These are phyloP conservation scores for Bjerkandera adusta DNA, from an alignment of 1,284 basidiomycete species.

Conservation along the genomic window DNA sequence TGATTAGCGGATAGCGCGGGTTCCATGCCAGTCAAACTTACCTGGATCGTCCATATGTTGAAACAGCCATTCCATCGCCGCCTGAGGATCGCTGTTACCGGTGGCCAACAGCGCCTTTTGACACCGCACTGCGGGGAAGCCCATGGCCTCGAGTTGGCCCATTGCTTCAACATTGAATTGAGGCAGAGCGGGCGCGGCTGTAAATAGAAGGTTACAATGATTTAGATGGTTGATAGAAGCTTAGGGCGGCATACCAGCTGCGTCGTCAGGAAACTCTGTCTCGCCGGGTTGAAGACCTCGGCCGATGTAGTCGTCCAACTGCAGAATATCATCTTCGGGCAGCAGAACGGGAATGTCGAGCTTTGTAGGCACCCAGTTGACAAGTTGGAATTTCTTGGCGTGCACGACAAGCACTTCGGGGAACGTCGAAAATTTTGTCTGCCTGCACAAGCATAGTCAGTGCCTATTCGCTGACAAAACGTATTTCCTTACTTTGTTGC, in stretches of 20 bases:
- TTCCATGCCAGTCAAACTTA: slow-evolving; percentile 29
- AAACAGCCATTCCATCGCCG: slow-evolving; percentile 96
- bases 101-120: slow-evolving; percentile 91
- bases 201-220: too few relatives aligned
- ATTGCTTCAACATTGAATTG: slow-evolving; percentile 78
- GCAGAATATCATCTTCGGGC: slow-evolving; percentile 57
- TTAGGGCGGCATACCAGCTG: slow-evolving; percentile 36
- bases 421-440: slow-evolving; percentile 80
- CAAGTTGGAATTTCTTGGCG: slow-evolving; percentile 92
- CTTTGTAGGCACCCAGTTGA: slow-evolving; percentile 97
- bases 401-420: slow-evolving; percentile 89
- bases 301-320: slow-evolving; percentile 72
- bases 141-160: slow-evolving; percentile 81
- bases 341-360: slow-evolving; percentile 89
- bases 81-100: slow-evolving; percentile 75
- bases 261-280: slow-evolving; percentile 64
- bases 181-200: slow-evolving; percentile 69
- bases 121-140: slow-evolving; percentile 81
- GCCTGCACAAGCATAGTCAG: slow-evolving; percentile 40
- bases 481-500: slow-evolving; percentile 55
- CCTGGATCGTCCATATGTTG: slow-evolving; percentile 93
- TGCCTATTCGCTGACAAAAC: not conserved
- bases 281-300: slow-evolving; percentile 77
- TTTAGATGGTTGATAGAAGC: too few relatives aligned
- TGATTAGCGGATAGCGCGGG: not conserved